Evolutionary conservation across 2,329 filamentous ascomycete species (phyloP).

Genomic region (Penicillium oxalicum): DNA sequence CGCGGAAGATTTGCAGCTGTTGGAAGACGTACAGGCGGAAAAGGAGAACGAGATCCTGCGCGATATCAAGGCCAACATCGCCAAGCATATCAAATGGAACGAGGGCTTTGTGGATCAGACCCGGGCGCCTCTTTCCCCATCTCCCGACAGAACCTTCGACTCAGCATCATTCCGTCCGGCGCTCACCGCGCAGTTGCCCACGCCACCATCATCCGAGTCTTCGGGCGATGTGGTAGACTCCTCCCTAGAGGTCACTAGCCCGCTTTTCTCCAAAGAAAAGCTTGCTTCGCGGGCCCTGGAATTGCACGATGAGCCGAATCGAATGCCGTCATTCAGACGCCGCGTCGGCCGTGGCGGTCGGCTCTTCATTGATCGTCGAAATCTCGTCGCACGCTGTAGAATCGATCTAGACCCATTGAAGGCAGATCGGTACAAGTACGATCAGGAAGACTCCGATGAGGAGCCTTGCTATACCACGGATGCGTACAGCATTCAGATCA

Average conservation of each 20-base stretch:
- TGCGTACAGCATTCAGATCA: conserved; percentile 55
- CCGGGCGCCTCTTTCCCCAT: conserved; percentile 73
- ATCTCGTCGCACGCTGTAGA: conserved; percentile 52
- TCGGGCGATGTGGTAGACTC: conserved; percentile 41
- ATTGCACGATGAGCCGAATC: conserved; percentile 39
- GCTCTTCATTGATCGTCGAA: conserved; percentile 80
- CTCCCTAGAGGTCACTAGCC: conserved; percentile 29
- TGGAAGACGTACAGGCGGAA: conserved; percentile 72
- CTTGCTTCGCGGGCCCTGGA: conserved; percentile 39
- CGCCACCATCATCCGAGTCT: conserved; percentile 45
- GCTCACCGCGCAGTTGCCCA: conserved; percentile 59
- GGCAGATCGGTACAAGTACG: conserved; percentile 76
- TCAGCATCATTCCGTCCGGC: conserved; percentile 59
- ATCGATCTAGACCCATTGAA: conserved; percentile 44
- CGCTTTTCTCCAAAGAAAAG: conserved; percentile 32
- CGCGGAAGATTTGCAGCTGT: conserved; percentile 70
- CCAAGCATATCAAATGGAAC: conserved; percentile 89
- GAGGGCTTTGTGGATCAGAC: conserved; percentile 83
- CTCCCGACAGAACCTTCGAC: conserved; percentile 58
- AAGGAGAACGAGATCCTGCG: conserved; percentile 73
- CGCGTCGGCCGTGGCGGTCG: conserved; percentile 79
- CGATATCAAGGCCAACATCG: conserved; percentile 80
- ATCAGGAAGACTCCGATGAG: conserved; percentile 76
- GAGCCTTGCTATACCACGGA: conserved; percentile 69
- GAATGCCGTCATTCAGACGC: conserved; percentile 66